These are phyloP conservation scores for Ascochyta clinopodiicola DNA, from an alignment of 2,329 filamentous ascomycete species.

Conservation along the genomic window DNA sequence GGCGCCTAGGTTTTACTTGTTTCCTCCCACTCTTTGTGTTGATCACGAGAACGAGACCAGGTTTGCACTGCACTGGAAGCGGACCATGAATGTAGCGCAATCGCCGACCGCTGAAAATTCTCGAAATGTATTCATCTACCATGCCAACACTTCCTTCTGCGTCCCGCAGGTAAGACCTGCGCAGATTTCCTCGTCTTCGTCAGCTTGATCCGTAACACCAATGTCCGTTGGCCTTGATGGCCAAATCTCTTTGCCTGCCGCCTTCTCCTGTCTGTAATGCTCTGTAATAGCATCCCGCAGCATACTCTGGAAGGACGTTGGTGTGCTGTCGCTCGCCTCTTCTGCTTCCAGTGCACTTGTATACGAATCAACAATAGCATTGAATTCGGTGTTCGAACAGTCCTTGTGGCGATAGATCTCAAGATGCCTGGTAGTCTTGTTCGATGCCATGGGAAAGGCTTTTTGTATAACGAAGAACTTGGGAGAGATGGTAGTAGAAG, in stretches of 20 bases:
- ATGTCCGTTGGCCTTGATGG: neutral
- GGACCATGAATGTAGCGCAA: no score
- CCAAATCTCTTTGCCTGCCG: slow-evolving; percentile 3
- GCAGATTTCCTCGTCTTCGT: slow-evolving; percentile 8
- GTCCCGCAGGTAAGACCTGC: neutral
- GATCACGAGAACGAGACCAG: no score
- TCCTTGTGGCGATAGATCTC: slow-evolving; percentile 66
- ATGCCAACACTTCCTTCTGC: slow-evolving; percentile 1
- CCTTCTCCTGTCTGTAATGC: slow-evolving; percentile 7
- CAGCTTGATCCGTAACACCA: neutral
- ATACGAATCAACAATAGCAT: slow-evolving; percentile 62
- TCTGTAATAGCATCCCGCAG: neutral
- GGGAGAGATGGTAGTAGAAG: neutral
- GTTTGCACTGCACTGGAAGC: no score
- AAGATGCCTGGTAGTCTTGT: slow-evolving; percentile 34
- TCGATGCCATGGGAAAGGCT: neutral
- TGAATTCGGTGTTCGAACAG: slow-evolving; percentile 63
- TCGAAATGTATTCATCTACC: no score
- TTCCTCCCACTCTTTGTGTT: no score
- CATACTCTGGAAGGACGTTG: neutral
- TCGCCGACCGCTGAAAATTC: no score
- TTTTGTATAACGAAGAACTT: slow-evolving; percentile 3
- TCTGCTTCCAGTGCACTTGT: slow-evolving; percentile 59
- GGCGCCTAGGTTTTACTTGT: no score
- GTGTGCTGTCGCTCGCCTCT: neutral